Evolutionary conservation across 768 basidiomycete species (phyloP).

Genomic region (Rhodocollybia butyracea): DNA sequence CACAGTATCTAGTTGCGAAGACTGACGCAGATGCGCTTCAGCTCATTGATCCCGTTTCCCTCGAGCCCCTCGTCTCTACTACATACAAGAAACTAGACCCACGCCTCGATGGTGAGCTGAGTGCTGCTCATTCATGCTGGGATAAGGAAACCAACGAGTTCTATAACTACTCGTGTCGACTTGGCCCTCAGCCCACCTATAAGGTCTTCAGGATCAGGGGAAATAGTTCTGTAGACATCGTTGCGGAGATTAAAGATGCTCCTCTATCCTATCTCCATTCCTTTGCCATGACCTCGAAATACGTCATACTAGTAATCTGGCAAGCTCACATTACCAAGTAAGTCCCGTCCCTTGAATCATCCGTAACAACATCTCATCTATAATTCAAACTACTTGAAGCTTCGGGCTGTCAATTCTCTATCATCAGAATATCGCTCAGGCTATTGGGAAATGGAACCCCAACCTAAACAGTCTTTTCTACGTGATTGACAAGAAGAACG

Average conservation of each 20-base stretch:
- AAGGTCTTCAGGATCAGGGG: constrained; percentile 32
- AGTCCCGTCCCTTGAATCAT: background rate
- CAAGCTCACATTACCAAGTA: constrained; percentile 15
- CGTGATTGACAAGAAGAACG: constrained; percentile 32
- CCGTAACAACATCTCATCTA: constrained; percentile 1
- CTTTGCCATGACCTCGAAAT: constrained; percentile 32
- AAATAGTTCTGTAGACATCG: constrained; percentile 21
- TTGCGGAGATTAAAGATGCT: constrained; percentile 34
- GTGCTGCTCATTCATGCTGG: constrained; percentile 35
- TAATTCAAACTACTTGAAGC: background rate
- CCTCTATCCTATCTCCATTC: constrained; percentile 37
- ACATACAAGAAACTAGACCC: constrained; percentile 27
- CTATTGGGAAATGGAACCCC: constrained; percentile 28
- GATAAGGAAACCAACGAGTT: constrained; percentile 31
- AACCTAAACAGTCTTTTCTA: constrained; percentile 30
- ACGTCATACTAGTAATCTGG: constrained; percentile 34
- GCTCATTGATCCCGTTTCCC: constrained; percentile 32
- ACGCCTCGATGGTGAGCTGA: constrained; percentile 27
- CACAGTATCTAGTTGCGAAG: constrained; percentile 27
- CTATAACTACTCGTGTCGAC: constrained; percentile 30
- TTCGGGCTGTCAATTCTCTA: constrained; percentile 20
- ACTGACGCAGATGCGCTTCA: constrained; percentile 26
- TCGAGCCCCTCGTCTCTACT: constrained; percentile 29
- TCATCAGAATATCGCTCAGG: constrained; percentile 28
- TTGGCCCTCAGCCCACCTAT: constrained; percentile 26